phyloP scores from a whole-genome alignment of 768 basidiomycete species.

The Naganishia randhawae region DNA sequence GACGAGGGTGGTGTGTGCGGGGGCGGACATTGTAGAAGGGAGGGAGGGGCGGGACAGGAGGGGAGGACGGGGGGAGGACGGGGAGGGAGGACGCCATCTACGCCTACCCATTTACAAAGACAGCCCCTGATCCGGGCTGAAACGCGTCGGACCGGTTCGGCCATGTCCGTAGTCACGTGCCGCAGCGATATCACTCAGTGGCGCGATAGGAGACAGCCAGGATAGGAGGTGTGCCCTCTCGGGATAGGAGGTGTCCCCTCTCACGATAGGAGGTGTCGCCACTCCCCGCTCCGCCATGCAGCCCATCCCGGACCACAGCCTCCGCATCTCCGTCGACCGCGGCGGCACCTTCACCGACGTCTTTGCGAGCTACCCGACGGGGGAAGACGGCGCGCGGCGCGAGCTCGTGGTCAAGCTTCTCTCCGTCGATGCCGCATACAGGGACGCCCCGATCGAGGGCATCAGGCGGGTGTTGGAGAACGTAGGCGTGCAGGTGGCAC shows the following conservation, averaged over 20 bases:
- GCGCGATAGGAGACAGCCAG: too few relatives aligned
- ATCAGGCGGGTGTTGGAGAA: conserved; percentile 79
- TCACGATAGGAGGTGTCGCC: too few relatives aligned
- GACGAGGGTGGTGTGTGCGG: conserved; percentile 11
- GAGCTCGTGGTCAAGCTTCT: conserved; percentile 80
- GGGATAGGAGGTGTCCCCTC: neutral
- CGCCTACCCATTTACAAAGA: too few relatives aligned
- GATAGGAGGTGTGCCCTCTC: neutral
- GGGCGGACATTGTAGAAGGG: neutral
- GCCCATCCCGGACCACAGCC: conserved; percentile 35
- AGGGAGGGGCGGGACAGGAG: too few relatives aligned
- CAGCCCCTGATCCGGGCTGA: too few relatives aligned
- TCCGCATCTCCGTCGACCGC: conserved; percentile 39
- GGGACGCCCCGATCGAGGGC: conserved; percentile 86
- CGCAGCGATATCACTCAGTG: too few relatives aligned
- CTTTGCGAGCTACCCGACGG: conserved; percentile 8
- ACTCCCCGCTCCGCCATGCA: conserved; percentile 8
- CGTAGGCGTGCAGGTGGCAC: conserved; percentile 64
- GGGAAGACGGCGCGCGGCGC: neutral
- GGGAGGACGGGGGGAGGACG: neutral
- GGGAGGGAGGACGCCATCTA: too few relatives aligned
- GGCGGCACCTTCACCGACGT: conserved; percentile 49
- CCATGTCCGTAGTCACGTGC: too few relatives aligned
- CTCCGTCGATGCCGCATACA: conserved; percentile 79
- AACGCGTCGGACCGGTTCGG: too few relatives aligned